A percentile compares a stretch with the other conserved stretches of the same genome.
These are phyloP conservation scores for Mycena leptocephala DNA, from an alignment of 768 basidiomycete species.

Conservation along the genomic window DNA sequence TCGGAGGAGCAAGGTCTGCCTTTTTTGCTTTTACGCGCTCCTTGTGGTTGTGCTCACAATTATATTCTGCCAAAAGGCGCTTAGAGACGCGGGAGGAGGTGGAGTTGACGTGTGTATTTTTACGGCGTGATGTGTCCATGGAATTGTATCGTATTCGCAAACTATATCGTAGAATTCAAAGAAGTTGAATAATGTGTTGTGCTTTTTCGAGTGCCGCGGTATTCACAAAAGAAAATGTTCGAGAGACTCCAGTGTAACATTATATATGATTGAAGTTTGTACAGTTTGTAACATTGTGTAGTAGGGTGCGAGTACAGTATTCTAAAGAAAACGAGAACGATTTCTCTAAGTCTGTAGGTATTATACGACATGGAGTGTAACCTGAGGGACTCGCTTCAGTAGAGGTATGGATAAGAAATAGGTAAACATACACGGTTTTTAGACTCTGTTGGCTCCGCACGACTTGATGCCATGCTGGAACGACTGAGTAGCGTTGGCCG, in stretches of 20 bases:
- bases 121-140: too few relatives aligned
- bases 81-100: too few relatives aligned
- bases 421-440: not conserved
- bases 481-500: slow-evolving; percentile 1
- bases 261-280: not conserved
- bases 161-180: too few relatives aligned
- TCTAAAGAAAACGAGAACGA: not conserved
- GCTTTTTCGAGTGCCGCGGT: too few relatives aligned
- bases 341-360: not conserved
- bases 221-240: too few relatives aligned
- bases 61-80: too few relatives aligned
- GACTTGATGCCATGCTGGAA: not conserved
- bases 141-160: too few relatives aligned
- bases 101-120: too few relatives aligned
- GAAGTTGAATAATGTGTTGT: too few relatives aligned
- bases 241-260: not conserved
- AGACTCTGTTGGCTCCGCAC: slow-evolving; percentile 3
- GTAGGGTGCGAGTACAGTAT: not conserved
- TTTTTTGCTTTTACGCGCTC: too few relatives aligned
- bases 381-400: not conserved
- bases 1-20: too few relatives aligned
- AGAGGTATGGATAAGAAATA: slow-evolving; percentile 3
- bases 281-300: not conserved
- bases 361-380: not conserved
- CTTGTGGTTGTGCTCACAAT: too few relatives aligned